Evolutionary conservation across 768 basidiomycete species (phyloP), one percentile per base, ranked within the genome.

Genomic region (Daedaleopsis sinensis): DNA sequence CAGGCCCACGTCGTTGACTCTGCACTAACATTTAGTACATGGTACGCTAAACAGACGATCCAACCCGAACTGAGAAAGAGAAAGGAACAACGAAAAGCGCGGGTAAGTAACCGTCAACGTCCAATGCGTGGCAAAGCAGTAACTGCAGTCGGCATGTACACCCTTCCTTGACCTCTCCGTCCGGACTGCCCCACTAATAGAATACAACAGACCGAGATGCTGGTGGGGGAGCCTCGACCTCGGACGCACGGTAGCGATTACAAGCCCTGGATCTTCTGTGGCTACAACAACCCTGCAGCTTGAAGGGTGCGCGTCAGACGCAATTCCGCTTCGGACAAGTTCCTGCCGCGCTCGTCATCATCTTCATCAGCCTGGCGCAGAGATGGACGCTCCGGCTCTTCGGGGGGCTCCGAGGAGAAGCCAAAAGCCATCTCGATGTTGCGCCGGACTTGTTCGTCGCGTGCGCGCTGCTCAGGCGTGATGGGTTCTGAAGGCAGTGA

Each of bases 351-450:
- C 57, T 59, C 55, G 21, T 64, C 55, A 32, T 66, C 62, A 27
- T 58, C 55, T 15, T 43, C 52, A 19, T 47, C 21, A 55, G 58
- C 35, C 21, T 18, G 61, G 52, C 36, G 36, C 60, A 12, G 35
- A 18, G 38, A 19, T 46, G 47, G 36, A 7, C n/a, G 11, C 57
- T 47, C 35, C 37, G 27, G 27, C 47, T 73, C 69, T 24, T 76
- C 79, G 18, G 3, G 27, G 3, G 27, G 27, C 27, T 32, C 27
- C 27, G 27, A 3, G 27, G 27, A 32, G 11, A 87, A 70, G 4
- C 84, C 82, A 64, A 90, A 86, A 7, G 82, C 80, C 42, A 65
- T 71, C 60, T 82, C 82, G 42, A 89, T 71, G 59, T 82, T 80
- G 36, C 79, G 79, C 36, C 84, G 77, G 18, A 85, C 77, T 12